These are phyloP conservation scores for Davidsoniella australis DNA, from an alignment of 2,329 filamentous ascomycete species.

Conservation along the genomic window DNA sequence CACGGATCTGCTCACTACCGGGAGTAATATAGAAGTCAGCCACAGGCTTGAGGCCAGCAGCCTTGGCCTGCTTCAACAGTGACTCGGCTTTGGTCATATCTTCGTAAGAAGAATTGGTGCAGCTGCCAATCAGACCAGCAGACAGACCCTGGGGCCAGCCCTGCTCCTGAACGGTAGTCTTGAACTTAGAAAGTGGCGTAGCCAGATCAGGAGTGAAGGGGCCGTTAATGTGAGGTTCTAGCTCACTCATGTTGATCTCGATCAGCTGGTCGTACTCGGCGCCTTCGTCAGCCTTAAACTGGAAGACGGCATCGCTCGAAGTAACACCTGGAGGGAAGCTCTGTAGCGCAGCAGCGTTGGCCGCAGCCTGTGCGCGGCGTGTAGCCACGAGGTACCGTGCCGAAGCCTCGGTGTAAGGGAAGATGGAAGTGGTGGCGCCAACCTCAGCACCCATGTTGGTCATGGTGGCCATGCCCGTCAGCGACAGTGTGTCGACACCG, in stretches of 20 bases:
- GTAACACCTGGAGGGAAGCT: conserved; percentile 28
- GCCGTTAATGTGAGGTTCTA: conserved; percentile 94
- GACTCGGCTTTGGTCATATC: conserved; percentile 95
- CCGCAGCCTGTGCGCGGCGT: conserved; percentile 45
- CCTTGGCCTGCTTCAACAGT: conserved; percentile 76
- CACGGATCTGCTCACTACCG: conserved; percentile 89
- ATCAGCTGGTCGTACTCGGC: conserved; percentile 85
- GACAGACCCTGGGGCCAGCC: conserved; percentile 83
- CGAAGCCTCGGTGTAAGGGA: conserved; percentile 78
- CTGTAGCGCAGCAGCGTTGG: conserved; percentile 45
- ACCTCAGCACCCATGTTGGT: conserved; percentile 83
- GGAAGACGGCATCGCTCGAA: conserved; percentile 34
- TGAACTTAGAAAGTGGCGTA: conserved; percentile 80
- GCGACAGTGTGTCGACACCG: conserved; percentile 75
- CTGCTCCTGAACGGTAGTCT: conserved; percentile 65
- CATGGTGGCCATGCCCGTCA: conserved; percentile 83
- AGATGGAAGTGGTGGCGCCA: conserved; percentile 86
- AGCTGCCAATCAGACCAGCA: conserved; percentile 88
- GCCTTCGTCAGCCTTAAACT: conserved; percentile 60
- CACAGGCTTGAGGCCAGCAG: conserved; percentile 77
- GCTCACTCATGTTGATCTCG: conserved; percentile 71
- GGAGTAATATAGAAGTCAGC: conserved; percentile 92
- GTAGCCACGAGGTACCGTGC: conserved; percentile 76
- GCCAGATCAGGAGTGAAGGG: conserved; percentile 93
- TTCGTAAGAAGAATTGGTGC: conserved; percentile 96